Evolutionary conservation across 2,329 filamentous ascomycete genomes (phyloP).

Genomic region (Leptosphaerulina australis): DNA sequence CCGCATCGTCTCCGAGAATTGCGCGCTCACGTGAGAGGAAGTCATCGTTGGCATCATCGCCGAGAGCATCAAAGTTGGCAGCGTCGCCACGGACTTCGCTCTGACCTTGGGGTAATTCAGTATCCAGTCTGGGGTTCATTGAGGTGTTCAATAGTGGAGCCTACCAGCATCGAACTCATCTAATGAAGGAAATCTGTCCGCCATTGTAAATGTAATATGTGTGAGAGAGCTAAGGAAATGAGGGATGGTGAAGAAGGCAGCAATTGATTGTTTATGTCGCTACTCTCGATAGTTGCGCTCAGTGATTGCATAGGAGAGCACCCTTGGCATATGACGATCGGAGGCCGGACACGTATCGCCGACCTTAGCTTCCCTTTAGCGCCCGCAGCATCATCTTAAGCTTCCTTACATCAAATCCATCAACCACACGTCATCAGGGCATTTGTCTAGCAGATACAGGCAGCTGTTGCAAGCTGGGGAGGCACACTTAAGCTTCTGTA

Average conservation of each 20-base stretch:
- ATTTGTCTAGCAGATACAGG: constrained; percentile 21
- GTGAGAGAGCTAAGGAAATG: neutral
- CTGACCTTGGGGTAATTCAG: constrained; percentile 62
- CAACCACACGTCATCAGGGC: constrained; percentile 30
- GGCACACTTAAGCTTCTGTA: constrained; percentile 8
- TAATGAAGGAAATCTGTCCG: constrained; percentile 59
- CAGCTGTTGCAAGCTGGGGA: constrained; percentile 12
- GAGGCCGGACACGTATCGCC: constrained; percentile 29
- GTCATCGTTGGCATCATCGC: constrained; percentile 71
- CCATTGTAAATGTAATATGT: constrained; percentile 46
- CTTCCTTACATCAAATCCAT: constrained; percentile 20
- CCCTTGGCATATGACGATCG: constrained; percentile 6
- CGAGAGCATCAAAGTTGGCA: constrained; percentile 54
- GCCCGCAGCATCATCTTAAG: constrained; percentile 27
- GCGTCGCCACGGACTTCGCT: constrained; percentile 65
- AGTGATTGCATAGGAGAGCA: constrained; percentile 13
- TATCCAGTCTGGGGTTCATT: constrained; percentile 29
- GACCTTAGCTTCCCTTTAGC: constrained; percentile 25
- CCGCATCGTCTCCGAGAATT: constrained; percentile 86
- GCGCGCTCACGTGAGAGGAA: constrained; percentile 93
- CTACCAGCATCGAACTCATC: constrained; percentile 60
- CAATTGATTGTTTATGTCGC: constrained; percentile 29
- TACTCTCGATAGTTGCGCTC: constrained; percentile 14
- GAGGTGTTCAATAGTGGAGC: constrained; percentile 32
- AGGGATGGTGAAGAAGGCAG: constrained; percentile 12